Conservation (phyloP, 2,329 filamentous ascomycete species). For the Lachnellula cervina region DNA sequence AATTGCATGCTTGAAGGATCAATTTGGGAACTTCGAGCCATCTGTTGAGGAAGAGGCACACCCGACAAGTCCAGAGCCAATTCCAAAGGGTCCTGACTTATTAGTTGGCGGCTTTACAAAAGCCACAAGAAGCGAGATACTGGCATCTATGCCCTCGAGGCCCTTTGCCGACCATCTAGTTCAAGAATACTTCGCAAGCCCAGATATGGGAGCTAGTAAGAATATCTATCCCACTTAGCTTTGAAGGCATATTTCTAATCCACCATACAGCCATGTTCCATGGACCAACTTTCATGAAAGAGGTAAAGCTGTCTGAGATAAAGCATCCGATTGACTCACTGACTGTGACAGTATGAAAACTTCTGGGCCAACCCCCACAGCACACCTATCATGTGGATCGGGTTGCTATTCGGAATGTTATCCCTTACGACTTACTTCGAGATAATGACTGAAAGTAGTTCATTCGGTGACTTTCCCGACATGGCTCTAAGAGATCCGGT, state of each 20-base stretch:
- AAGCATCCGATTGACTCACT: conserved; percentile 1
- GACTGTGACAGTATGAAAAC: conserved; percentile 22
- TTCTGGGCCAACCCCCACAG: conserved; percentile 27
- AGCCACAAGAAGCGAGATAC: conserved; percentile 33
- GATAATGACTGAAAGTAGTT: conserved; percentile 21
- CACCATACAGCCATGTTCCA: conserved; percentile 35
- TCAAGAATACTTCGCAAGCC: conserved; percentile 46
- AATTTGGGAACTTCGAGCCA: conserved; percentile 36
- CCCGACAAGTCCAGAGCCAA: not conserved
- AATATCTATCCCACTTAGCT: not conserved
- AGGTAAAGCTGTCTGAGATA: conserved; percentile 24
- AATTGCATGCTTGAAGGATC: conserved; percentile 57
- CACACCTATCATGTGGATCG: conserved; percentile 45
- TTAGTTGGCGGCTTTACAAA: not conserved
- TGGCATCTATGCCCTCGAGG: conserved; percentile 44
- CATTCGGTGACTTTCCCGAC: conserved; percentile 40
- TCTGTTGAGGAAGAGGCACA: conserved; percentile 1
- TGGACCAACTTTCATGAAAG: conserved; percentile 44
- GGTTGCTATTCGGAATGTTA: conserved; percentile 38
- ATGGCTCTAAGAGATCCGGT: conserved; percentile 32
- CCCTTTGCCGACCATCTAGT: conserved; percentile 45
- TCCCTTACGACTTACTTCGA: conserved; percentile 5
- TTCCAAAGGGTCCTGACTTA: not conserved
- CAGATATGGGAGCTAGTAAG: conserved; percentile 47
- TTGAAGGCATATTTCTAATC: not conserved